Conservation (phyloP, 257 asterid species). For the Voacanga thouarsii region DNA sequence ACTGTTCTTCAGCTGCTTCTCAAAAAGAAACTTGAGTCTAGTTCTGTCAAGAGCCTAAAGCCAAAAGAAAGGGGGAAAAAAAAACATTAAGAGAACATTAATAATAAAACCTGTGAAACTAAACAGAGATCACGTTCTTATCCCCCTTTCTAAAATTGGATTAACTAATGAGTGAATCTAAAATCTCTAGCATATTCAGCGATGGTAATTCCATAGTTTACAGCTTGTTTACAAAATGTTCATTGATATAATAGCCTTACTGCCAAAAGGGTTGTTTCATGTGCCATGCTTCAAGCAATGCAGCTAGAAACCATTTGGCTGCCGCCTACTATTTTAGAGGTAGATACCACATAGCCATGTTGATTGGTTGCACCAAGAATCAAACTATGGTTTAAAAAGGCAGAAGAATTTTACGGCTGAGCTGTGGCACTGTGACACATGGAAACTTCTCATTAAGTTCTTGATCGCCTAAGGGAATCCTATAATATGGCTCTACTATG, state of each 20-base stretch:
- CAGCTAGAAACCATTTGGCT: not conserved
- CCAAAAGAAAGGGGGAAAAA: not conserved
- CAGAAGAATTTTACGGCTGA: not conserved
- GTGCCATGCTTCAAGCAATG: not conserved
- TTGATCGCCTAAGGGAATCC: not conserved
- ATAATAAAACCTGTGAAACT: not conserved
- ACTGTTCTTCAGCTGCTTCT: conserved; percentile 46
- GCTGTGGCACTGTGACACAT: not conserved
- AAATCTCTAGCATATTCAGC: not conserved
- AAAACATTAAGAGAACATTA: not conserved
- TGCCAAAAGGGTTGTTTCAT: not conserved
- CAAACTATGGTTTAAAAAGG: not conserved
- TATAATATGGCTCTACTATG: not conserved
- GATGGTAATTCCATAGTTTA: not conserved
- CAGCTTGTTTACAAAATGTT: not conserved
- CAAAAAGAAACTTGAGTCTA: conserved; percentile 37
- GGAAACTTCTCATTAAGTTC: not conserved
- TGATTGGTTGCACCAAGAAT: not conserved
- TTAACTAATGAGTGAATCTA: not conserved
- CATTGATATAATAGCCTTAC: not conserved
- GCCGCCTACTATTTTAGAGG: not conserved
- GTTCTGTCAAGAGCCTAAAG: conserved; percentile 32
- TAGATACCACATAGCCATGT: not conserved
- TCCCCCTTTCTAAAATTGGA: not conserved
- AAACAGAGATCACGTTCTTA: not conserved